Evolutionary conservation across 139 green algal species (phyloP), one percentile per base, ranked within the genome.

Genomic region (Chlamydomonas applanata): DNA sequence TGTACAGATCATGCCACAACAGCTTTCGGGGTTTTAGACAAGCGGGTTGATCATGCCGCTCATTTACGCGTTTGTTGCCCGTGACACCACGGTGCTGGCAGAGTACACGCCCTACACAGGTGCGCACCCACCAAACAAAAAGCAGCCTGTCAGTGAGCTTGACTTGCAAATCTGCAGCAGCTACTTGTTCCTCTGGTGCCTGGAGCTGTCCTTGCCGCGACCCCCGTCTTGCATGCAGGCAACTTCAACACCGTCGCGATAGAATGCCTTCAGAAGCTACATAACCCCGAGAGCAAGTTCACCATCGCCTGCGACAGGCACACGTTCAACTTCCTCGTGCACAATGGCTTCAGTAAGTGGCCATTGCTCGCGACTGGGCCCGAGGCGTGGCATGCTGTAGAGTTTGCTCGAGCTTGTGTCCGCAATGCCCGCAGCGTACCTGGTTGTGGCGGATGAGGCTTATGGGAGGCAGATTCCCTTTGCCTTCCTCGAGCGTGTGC

Each of bases 231-330:
- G 14, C 53, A 61, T 27, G 53, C 64, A 40, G 95, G 95, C 35
- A 98, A 98, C 74, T 98, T 98, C 79, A 90, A 82, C 61, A 92
- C 90, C 1, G 87, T 98, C 32, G 93, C 93, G 0, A 85, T 97
- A 13, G 89, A 98, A 76, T 96, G 91, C 70, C 72, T 97, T 17
- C 82, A 92, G 32, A 90, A 90, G 29, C 71, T 93, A 32, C 54
- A 82, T 16, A 91, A 87, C 71, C 86, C 77, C 27, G 87, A 95
- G 25, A 72, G 63, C 60, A 88, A 86, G 40, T 89, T 93, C 57
- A 97, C 90, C 7, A 91, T 91, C 62, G 84, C 79, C 16, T 86
- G 84, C 56, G 92, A 96, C 74, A 45, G 80, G 2, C 93, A 96
- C 78, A 95, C 91, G 19, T 95, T 97, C 83, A 97, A 97, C 74